Percentiles rank a stretch among this genome's conserved stretches.
Conservation (phyloP, 257 asterid genomes). For the Nicotiana attenuata region DNA sequence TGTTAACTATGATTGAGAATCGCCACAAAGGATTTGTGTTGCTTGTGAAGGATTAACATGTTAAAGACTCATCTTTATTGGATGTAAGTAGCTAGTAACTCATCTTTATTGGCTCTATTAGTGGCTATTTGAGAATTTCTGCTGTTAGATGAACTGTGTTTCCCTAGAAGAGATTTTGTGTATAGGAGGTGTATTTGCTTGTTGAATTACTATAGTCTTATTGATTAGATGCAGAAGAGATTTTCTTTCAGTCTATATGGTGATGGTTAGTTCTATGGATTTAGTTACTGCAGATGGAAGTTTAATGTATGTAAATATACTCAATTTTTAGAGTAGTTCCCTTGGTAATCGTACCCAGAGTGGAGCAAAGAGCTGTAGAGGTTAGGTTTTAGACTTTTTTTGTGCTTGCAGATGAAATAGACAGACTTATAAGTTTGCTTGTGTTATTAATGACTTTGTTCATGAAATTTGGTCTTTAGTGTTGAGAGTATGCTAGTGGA, state of each 20-base stretch:
- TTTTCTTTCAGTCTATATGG: not conserved
- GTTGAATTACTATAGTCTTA: not conserved
- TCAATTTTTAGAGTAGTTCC: not conserved
- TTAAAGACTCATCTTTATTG: conserved; percentile 1
- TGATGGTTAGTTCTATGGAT: not conserved
- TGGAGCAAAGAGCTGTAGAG: not conserved
- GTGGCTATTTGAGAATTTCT: not conserved
- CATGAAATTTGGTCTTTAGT: not conserved
- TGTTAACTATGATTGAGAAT: not conserved
- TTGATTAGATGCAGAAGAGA: not conserved
- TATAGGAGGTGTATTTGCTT: not conserved
- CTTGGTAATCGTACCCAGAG: not conserved
- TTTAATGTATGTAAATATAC: not conserved
- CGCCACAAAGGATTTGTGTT: not conserved
- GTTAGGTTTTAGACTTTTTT: not conserved
- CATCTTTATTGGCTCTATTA: not conserved
- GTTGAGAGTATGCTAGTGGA: not conserved
- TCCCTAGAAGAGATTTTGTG: not conserved
- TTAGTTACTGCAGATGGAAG: not conserved
- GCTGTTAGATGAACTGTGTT: not conserved
- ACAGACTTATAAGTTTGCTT: not conserved
- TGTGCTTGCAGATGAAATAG: not conserved
- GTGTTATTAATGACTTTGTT: not conserved
- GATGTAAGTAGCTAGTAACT: not conserved
- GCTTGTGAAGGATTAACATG: not conserved